Evolutionary conservation across 139 green algal genomes (phyloP).

Genomic region (Gonium pectorale): DNA sequence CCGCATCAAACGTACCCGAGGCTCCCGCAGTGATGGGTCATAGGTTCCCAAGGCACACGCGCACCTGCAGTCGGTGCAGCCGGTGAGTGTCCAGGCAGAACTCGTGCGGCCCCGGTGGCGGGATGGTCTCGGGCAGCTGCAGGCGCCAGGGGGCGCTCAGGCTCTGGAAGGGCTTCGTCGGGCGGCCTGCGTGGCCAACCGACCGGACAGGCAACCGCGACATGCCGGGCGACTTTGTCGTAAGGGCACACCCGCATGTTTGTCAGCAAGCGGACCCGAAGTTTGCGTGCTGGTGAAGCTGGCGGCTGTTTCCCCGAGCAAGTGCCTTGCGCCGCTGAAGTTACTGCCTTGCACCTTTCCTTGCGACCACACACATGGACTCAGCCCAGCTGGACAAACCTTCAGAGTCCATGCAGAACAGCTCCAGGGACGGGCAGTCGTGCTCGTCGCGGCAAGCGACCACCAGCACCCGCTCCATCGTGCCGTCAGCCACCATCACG

Average conservation of each 20-base stretch:
- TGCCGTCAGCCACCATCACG: neutral
- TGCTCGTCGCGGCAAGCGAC: conserved; percentile 11
- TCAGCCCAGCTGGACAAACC: neutral
- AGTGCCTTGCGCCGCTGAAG: too few relatives aligned
- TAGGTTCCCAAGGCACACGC: too few relatives aligned
- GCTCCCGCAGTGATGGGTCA: too few relatives aligned
- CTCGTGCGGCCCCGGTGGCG: neutral
- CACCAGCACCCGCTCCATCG: conserved; percentile 39
- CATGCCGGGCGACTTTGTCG: too few relatives aligned
- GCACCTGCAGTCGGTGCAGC: conserved; percentile 39
- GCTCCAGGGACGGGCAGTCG: conserved; percentile 19
- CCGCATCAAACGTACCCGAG: too few relatives aligned
- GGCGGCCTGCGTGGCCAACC: neutral
- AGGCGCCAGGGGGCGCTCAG: conserved; percentile 21
- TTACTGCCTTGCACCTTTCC: too few relatives aligned
- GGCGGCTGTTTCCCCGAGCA: too few relatives aligned
- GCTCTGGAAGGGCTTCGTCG: conserved; percentile 3
- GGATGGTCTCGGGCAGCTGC: conserved; percentile 18
- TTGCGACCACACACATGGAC: neutral
- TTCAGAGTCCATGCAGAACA: conserved; percentile 36
- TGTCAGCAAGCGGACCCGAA: too few relatives aligned
- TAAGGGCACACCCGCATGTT: too few relatives aligned
- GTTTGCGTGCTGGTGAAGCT: too few relatives aligned
- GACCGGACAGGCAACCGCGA: too few relatives aligned
- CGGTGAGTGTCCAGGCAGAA: conserved; percentile 32